Evolutionary conservation across 2,329 filamentous ascomycete species (phyloP), one percentile per base, ranked within the genome.

Genomic region (Thelonectria blattea): DNA sequence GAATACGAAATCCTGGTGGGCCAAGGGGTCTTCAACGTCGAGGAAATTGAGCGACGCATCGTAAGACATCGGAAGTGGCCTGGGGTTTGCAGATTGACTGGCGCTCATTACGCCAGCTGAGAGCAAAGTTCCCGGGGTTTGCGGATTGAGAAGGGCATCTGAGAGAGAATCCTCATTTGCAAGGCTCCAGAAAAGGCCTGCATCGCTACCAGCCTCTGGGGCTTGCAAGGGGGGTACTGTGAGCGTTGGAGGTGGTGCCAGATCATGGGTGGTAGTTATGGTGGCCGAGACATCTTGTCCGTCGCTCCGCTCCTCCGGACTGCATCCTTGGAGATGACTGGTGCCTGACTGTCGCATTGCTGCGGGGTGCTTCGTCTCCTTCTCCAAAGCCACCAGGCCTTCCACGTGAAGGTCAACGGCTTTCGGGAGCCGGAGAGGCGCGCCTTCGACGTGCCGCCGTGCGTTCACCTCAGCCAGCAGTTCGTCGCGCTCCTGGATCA

Each of bases 401-500:
- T 51, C 45, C 7, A 62, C 41, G 14, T 62, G 7, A 20, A 54
- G 24, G 5, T 37, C 18, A 12, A 18, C 52, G 11, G 17, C 49
- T 0, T 30, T 17, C 8, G 57, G 50, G 9, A 49, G 56, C 34
- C 48, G 57, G 17, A 43, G 30, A 5, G 56, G 52, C 12, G 60
- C 45, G 1, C 64, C 63, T 5, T 62, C 55, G 15, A 54, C 56
- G 5, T 52, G 24, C 4, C 68, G 67, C 63, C 67, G 65, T 20
- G 58, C 48, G 47, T 74, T 74, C 10, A 75, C 58, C 58, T 74
- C 71, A 2, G 57, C 52, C 1, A 75, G 60, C 3, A 76, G 52
- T 3, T 71, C 65, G 34, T 74, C 68, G 2, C 74, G 68, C 42
- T 76, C 73, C 12, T 63, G 58, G 1, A 69, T 7, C 2, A 75